Evolutionary conservation across 2,329 filamentous ascomycete genomes (phyloP).

Genomic region (Microdochium nivale): DNA sequence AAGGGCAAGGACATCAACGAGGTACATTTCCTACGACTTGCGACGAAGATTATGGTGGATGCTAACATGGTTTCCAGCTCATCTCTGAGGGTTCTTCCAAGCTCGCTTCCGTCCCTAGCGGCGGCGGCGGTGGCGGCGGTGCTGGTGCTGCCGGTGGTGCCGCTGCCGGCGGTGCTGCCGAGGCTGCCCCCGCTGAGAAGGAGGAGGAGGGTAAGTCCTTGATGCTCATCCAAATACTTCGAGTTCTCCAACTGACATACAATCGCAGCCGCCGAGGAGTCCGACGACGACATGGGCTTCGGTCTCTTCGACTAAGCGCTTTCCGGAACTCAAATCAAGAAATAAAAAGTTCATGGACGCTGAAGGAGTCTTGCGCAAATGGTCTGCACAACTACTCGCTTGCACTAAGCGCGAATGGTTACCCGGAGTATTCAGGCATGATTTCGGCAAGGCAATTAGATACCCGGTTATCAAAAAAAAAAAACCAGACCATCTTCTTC

Average conservation of each 20-base stretch:
- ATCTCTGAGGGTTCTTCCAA: constrained; percentile 84
- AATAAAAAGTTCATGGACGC: constrained; percentile 14
- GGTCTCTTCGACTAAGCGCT: constrained; percentile 64
- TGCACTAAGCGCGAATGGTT: not conserved
- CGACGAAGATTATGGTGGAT: not conserved
- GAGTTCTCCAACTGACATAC: not conserved
- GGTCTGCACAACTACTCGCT: not conserved
- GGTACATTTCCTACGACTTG: constrained; percentile 43
- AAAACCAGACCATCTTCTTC: not conserved
- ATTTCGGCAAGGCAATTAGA: not conserved
- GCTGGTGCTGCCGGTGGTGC: constrained; percentile 60
- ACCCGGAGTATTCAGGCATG: not conserved
- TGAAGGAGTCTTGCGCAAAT: constrained; percentile 13
- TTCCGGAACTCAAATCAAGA: constrained; percentile 7
- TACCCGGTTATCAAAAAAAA: not conserved
- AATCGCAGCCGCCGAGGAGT: constrained; percentile 53
- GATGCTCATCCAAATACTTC: not conserved
- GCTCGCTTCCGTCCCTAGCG: constrained; percentile 95
- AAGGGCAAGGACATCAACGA: constrained; percentile 88
- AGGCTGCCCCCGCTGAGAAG: constrained; percentile 56
- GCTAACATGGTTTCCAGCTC: constrained; percentile 48
- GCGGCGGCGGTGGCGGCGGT: constrained; percentile 68
- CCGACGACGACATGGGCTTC: constrained; percentile 70
- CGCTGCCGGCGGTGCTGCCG: constrained; percentile 53
- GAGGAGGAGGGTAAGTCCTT: constrained; percentile 76